These are phyloP conservation scores for Tetrahymena malaccensis DNA, from an alignment of 73 alveolate species.

Conservation along the genomic window DNA sequence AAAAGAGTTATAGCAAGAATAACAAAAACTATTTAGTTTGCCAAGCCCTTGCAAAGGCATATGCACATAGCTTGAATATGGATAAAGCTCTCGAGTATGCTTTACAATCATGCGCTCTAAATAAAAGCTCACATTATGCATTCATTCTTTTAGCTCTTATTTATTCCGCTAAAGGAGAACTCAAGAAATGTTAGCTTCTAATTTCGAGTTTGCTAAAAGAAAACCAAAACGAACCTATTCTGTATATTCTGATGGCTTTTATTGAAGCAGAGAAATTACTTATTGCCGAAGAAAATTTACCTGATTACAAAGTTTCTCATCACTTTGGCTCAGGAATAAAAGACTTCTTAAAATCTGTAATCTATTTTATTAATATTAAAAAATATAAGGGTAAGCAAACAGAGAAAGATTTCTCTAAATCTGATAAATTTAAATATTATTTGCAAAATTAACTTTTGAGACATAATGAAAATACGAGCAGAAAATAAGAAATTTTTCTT, in stretches of 20 bases:
- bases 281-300: neutral
- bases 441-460: no score
- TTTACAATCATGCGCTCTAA: neutral
- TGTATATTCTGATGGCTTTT: neutral
- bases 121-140: neutral
- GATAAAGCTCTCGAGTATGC: neutral
- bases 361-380: neutral
- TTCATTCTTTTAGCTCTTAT: neutral
- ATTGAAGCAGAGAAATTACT: neutral
- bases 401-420: neutral
- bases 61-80: neutral
- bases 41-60: neutral
- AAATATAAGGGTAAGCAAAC: neutral
- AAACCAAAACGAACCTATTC: neutral
- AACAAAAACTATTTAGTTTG: neutral
- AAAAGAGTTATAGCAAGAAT: neutral
- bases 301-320: neutral
- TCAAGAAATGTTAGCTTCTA: neutral
- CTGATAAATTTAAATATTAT: neutral
- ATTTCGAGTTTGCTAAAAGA: neutral
- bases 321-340: neutral
- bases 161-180: neutral
- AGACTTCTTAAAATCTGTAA: neutral
- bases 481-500: no score
- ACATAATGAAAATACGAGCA: no score